Evolutionary conservation across 2,329 filamentous ascomycete genomes (phyloP), one percentile per base, ranked within the genome.

Genomic region (Xylariales sp.): DNA sequence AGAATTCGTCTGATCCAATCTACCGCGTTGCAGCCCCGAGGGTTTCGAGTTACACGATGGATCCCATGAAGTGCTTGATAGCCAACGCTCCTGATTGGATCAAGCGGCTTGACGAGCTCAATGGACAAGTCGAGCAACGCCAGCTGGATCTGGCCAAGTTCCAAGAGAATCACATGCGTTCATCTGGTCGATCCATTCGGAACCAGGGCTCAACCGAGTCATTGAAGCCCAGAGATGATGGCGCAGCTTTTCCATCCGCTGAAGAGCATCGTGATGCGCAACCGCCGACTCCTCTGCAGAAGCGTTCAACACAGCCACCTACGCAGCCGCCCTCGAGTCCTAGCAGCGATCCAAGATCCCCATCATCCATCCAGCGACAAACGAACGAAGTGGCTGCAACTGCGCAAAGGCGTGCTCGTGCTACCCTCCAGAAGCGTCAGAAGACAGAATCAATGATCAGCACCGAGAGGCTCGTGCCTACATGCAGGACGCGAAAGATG

Each of bases 401-500:
- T 5, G 71, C 70, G 11, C 66, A 70, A 43, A 62, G 67, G 15
- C 64, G 66, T 15, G 71, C 68, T 12, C 65, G 70, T 19, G 70
- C 69, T 4, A 69, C 69, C 5, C 57, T 71, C 16, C 73, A 69
- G 50, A 76, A 70, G 52, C 70, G 68, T 35, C 67, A 69, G 39
- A 69, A 73, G 40, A 70, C 72, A 10, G 64, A 73, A 18, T 79
- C 76, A 0, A 63, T 78, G 50, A 51, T 71, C 38, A 78, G 74
- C 31, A 67, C 62, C 25, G 72, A 76, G 25, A 62, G 61, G 9
- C 59, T 64, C 2, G 59, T 69, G 1, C 61, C 69, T 9, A 78
- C 80, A 47, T 85, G 84, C 58, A 80, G 86, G 41, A 81, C 80
- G 3, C 78, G 84, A 50, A 82, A 75, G 43, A 85, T 88, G 73